Base-by-base conservation (phyloP, 139 green algal species). In the Desmodesmus armatus region DNA sequence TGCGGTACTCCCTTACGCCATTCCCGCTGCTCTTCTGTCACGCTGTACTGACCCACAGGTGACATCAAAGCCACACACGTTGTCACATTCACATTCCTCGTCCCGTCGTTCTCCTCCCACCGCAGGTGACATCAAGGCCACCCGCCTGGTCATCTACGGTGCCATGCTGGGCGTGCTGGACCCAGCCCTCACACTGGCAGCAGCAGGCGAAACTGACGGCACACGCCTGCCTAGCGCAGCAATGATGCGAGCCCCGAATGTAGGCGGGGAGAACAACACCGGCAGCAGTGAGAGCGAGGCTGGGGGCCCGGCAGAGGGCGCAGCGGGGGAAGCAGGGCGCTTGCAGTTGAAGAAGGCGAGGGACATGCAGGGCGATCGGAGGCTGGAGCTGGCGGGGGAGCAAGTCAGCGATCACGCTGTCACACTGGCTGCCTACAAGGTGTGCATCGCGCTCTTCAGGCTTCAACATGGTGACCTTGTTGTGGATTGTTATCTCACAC, bases 121-220 rank as follows among this genome's bases (percentile, higher is more conserved):
- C 62, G 72, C 72, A 75, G 60, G 58, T 47, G 78, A 74, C 7
- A 9, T 69, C 9, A 67, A 43, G 31, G 23, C 76, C 40, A 75
- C 58, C 1, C 60, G 78, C 29, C 63, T 84, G 78, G 78, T 84
- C 5, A 75, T 84, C 9, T 84, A 65, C 51, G 78, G 40, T 11
- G 78, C 78, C 4, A 17, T 84, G 39, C 40, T 84, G 78, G 78
- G 78, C 3, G 78, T 84, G 39, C 44, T 84, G 3, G 62, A 75
- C 37, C 78, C 62, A 0, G 78, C 76, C 2, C 43, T 84, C 3
- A 84, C 78, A 17, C 31, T 84, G 4, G 78, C 78, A 75, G 78
- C 78, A 75, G 78, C 78, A 39, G 78, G 43, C 25, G 7, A 29
- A 43, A 31, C 40, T 15, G 58, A 62, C 27, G 37, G 76, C 33